Percentiles rank a stretch among this genome's conserved stretches.
Evolutionary conservation across 1,139 yeast species (phyloP).

Genomic region (Kodamaea ohmeri): DNA sequence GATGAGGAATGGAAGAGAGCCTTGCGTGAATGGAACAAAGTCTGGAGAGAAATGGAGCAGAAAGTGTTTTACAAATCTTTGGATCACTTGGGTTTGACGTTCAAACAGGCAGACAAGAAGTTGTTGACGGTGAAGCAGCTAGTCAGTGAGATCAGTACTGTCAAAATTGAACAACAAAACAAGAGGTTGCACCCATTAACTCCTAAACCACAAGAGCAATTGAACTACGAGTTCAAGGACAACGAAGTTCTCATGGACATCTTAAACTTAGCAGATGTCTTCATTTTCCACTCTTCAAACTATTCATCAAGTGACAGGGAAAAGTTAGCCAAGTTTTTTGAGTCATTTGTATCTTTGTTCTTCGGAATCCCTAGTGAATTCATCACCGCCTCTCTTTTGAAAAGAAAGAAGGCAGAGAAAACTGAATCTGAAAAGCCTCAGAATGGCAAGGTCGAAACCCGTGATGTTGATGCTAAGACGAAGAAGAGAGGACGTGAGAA

Average conservation of each 20-base stretch:
- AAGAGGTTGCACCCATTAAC: constrained; percentile 82
- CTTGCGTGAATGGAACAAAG: constrained; percentile 98
- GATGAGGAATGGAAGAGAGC: constrained; percentile 99
- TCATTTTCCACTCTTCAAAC: constrained; percentile 65
- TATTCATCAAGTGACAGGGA: constrained; percentile 84
- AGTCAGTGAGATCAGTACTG: constrained; percentile 87
- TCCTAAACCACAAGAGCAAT: constrained; percentile 81
- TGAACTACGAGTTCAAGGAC: constrained; percentile 66
- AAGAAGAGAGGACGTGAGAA: constrained; percentile 59
- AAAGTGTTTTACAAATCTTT: constrained; percentile 89
- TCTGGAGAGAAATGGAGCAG: constrained; percentile 98
- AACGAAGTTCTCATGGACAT: constrained; percentile 71
- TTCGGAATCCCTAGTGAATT: constrained; percentile 51
- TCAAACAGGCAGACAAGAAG: constrained; percentile 95
- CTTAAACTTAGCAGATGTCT: constrained; percentile 64
- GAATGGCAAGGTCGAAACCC: constrained; percentile 13
- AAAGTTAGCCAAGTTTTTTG: constrained; percentile 68
- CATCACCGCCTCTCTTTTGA: constrained; percentile 26
- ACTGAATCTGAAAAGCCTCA: constrained; percentile 15
- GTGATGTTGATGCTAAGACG: constrained; percentile 19
- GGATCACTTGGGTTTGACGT: constrained; percentile 93
- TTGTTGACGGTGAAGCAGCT: constrained; percentile 84
- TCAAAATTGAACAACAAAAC: constrained; percentile 80
- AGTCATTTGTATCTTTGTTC: constrained; percentile 65
- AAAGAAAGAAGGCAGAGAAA: constrained; percentile 20